A percentile compares a stretch with the other conserved stretches of the same genome.
Evolutionary conservation across 768 basidiomycete genomes (phyloP).

Genomic region (Collybia sordida): DNA sequence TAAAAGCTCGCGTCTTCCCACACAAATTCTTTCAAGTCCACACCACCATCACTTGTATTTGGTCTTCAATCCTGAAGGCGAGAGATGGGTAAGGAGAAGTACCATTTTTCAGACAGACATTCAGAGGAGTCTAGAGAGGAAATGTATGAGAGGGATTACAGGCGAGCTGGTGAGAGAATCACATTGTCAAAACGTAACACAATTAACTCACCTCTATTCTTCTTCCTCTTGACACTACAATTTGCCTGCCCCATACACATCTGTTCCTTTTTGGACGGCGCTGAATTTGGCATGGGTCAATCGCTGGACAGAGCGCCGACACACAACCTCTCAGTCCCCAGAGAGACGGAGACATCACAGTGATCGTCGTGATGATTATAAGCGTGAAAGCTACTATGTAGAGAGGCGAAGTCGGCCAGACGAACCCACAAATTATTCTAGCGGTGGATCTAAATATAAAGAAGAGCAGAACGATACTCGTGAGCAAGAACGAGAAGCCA

Average conservation of each 20-base stretch:
- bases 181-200: neutral
- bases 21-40: neutral
- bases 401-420: neutral
- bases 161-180: conserved; percentile 14
- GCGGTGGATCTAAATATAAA: neutral
- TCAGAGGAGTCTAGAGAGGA: neutral
- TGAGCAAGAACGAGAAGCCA: neutral
- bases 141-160: neutral
- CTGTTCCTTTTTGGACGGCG: neutral
- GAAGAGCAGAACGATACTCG: conserved; percentile 2
- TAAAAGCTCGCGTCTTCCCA: no score
- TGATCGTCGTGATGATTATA: neutral
- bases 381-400: neutral
- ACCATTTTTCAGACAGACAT: conserved; percentile 2
- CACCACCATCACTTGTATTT: no score
- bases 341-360: neutral
- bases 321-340: conserved; percentile 1
- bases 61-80: conserved; percentile 42
- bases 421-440: no score
- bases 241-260: neutral
- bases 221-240: conserved; percentile 2
- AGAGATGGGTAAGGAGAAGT: conserved; percentile 23
- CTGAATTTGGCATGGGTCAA: no score
- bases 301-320: neutral
- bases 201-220: conserved; percentile 7